Base-by-base conservation (phyloP, 2,329 filamentous ascomycete species). In the Cryphonectria radicalis region DNA sequence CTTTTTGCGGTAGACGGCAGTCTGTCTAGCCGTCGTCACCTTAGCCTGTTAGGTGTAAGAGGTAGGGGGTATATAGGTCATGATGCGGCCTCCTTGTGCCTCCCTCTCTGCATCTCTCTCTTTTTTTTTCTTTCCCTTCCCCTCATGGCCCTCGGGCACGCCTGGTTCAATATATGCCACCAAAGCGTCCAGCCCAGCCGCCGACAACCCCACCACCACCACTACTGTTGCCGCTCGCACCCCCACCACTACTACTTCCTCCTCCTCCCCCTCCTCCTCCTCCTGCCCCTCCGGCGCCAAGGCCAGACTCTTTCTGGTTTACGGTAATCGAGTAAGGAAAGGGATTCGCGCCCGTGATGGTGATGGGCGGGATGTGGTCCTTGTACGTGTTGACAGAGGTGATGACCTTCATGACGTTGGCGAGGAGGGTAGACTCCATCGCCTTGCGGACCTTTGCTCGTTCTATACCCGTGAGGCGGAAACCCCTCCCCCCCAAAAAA, bases 331-430 rank as follows among this genome's bases (percentile, higher is more conserved):
- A 92, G 82, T 97, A 98, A 0, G 95, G 95, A 78, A 98, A 99
- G 0, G 96, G 95, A 80, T 98, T 98, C 64, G 92, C 93, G 19
- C 50, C 57, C 78, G 91, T 94, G 32, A 94, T 96, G 11, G 94
- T 98, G 77, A 98, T 98, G 66, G 95, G 96, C 1, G 96, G 96
- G 75, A 99, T 98, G 81, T 98, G 96, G 78, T 97, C 93, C 80
- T 97, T 97, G 81, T 98, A 92, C 67, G 89, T 85, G 82, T 97
- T 97, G 77, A 93, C 94, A 68, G 93, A 92, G 73, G 90, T 91
- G 76, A 98, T 89, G 77, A 98, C 95, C 82, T 97, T 97, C 85
- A 97, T 89, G 71, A 93, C 92, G 8, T 94, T 93, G 73, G 94
- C 93, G 74, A 94, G 90, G 69, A 99, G 89, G 60, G 93, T 96